Evolutionary conservation across 1,284 basidiomycete genomes (phyloP), one percentile per base, ranked within the genome.

Genomic region (Puccinia novopanici): DNA sequence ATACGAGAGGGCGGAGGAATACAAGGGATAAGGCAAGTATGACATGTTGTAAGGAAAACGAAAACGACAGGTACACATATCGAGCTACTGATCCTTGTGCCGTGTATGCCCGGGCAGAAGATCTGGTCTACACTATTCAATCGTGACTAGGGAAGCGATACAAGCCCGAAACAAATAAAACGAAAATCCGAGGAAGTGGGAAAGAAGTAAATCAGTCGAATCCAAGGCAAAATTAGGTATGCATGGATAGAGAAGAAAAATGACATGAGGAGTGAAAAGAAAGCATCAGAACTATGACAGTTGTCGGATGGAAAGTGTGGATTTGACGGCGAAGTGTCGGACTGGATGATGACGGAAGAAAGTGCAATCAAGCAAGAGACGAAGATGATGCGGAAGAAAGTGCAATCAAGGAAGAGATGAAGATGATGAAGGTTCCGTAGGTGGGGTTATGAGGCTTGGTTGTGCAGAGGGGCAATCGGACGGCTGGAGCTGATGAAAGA

Each of bases 401-500:
- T n/a, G n/a, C n/a, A 15, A 40, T 40, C 15, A 40, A 40, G 61
- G 1, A 42, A 63, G 61, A n/a, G 61, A 40, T n/a, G 61, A n/a
- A 40, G 61, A 63, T 34, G 34, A 34, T 34, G 57, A 34, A 34
- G 57, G 30, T 17, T 13, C 30, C 10, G 57, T 59, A 2, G 45
- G 45, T 48, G 34, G 2, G 2, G 52, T 12, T 3, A 19, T n/a
- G 1, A 54, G 6, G 52, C 52, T 54, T 40, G 61, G 5, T 17
- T 34, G n/a, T 40, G 34, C 22, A 22, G 61, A n/a, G n/a, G 61
- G 15, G 37, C 19, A 63, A 63, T 37, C 42, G 5, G 22, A 19
- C 40, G 61, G 37, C 37, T 63, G 61, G 40, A 45, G 67, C 45
- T 70, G n/a, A 50, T 70, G 42, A 24, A 70, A 70, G n/a, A 50